These are phyloP conservation scores for Zychaea mexicana DNA, from an alignment of 371 early-diverging fungal genomes.

Conservation along the genomic window DNA sequence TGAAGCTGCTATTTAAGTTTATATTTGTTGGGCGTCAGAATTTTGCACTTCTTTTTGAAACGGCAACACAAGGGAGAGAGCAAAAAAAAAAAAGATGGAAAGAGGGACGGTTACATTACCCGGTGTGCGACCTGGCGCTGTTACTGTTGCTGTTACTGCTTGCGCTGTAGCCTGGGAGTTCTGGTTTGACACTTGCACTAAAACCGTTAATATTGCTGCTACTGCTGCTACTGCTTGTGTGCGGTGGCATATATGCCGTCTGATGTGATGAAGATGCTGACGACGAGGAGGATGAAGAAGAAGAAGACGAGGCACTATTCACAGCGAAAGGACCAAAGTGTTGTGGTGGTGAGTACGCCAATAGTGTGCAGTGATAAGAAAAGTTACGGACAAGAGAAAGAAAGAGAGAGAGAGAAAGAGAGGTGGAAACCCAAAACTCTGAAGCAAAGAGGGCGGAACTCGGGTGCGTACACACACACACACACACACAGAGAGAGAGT, in stretches of 20 bases:
- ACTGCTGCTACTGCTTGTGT: background rate
- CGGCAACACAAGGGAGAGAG: conserved; percentile 2
- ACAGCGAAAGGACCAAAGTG: background rate
- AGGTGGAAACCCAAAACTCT: background rate
- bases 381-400: background rate
- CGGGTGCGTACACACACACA: background rate
- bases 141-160: too few species aligned
- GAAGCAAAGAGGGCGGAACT: background rate
- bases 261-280: background rate
- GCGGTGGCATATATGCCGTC: conserved; percentile 1
- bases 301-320: background rate
- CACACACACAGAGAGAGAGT: conserved; percentile 1
- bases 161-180: background rate
- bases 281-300: background rate
- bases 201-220: too few species aligned
- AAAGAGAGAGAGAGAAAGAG: background rate
- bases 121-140: conserved; percentile 5
- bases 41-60: background rate
- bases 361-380: too few species aligned
- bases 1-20: background rate
- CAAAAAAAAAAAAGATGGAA: background rate
- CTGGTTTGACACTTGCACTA: conserved; percentile 9
- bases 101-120: conserved; percentile 8
- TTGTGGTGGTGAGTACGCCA: too few species aligned
- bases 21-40: conserved; percentile 2